Conservation (phyloP, 2,329 filamentous ascomycete genomes). For the Raffaelea ambrosiae region DNA sequence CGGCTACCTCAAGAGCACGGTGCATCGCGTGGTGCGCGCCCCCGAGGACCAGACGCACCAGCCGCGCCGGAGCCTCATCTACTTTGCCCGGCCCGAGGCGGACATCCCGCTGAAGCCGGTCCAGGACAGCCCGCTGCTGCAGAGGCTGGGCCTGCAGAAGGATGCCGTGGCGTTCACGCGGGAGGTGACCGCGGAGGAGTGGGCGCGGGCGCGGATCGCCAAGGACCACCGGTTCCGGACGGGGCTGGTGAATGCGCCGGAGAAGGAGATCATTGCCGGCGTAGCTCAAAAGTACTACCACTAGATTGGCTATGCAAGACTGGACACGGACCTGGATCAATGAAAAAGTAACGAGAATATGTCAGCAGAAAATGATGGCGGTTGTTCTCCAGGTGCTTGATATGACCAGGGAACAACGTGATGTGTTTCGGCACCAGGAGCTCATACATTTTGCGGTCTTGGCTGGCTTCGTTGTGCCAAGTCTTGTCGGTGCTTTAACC, state of each 20-base stretch:
- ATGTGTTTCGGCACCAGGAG: too few species aligned
- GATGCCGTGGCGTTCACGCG: slow-evolving; percentile 10
- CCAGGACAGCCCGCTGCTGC: slow-evolving; percentile 19
- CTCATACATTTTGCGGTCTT: too few species aligned
- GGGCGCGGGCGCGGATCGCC: background rate
- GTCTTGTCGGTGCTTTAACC: too few species aligned
- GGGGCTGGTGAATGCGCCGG: background rate
- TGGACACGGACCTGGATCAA: too few species aligned
- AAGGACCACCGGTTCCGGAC: background rate
- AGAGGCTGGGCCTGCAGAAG: slow-evolving; percentile 17
- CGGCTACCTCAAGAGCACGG: slow-evolving; percentile 23
- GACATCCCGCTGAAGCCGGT: slow-evolving; percentile 20
- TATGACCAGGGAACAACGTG: too few species aligned
- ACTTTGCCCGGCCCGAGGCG: slow-evolving; percentile 25
- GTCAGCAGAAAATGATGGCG: too few species aligned
- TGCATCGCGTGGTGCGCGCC: slow-evolving; percentile 24
- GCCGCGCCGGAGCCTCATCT: slow-evolving; percentile 23
- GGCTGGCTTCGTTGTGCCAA: too few species aligned
- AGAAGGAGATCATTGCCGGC: slow-evolving; percentile 1
- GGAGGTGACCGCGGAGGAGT: background rate
- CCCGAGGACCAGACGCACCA: slow-evolving; percentile 23
- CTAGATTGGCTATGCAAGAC: too few species aligned
- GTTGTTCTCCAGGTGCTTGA: too few species aligned
- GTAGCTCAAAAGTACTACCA: too few species aligned
- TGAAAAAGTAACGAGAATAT: too few species aligned